Percentiles rank a stretch among this genome's conserved stretches.
Evolutionary conservation across 2,329 filamentous ascomycete species (phyloP).

Genomic region (Alternaria tenuissima): DNA sequence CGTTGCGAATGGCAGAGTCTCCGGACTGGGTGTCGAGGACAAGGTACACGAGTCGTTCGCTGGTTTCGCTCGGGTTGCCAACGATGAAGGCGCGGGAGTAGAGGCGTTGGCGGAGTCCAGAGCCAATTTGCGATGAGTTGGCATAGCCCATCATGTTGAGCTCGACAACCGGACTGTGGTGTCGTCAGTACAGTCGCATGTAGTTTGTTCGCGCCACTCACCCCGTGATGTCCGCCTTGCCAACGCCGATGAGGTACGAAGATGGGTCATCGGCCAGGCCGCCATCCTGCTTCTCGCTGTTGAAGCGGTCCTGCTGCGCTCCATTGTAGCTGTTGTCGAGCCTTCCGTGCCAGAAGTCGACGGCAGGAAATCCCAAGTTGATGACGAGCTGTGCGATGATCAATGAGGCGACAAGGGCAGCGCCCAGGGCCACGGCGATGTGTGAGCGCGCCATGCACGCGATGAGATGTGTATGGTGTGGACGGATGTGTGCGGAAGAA

Average conservation of each 20-base stretch:
- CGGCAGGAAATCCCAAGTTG: conserved; percentile 45
- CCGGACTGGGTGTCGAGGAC: conserved; percentile 88
- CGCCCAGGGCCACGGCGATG: conserved; percentile 48
- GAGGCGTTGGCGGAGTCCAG: conserved; percentile 84
- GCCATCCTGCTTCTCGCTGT: conserved; percentile 40
- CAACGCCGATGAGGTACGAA: conserved; percentile 71
- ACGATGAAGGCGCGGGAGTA: conserved; percentile 92
- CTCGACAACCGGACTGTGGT: conserved; percentile 78
- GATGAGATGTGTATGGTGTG: conserved; percentile 16
- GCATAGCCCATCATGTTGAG: conserved; percentile 94
- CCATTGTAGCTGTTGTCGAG: conserved; percentile 34
- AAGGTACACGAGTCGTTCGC: conserved; percentile 83
- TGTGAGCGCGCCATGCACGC: conserved; percentile 52
- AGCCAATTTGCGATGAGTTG: conserved; percentile 80
- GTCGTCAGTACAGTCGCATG: conserved; percentile 18
- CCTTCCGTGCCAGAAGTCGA: conserved; percentile 48
- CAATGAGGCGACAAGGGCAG: conserved; percentile 45
- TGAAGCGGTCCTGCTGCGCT: conserved; percentile 35
- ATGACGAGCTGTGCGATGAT: conserved; percentile 47
- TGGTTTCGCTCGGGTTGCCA: conserved; percentile 69
- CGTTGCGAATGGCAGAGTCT: conserved; percentile 86
- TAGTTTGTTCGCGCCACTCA: conserved; percentile 39
- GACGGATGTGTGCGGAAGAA: conserved; percentile 27
- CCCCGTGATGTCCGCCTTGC: conserved; percentile 78
- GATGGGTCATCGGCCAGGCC: conserved; percentile 49